phyloP scores from a whole-genome alignment of 2,329 filamentous ascomycete species.

The Geosmithia morbida region DNA sequence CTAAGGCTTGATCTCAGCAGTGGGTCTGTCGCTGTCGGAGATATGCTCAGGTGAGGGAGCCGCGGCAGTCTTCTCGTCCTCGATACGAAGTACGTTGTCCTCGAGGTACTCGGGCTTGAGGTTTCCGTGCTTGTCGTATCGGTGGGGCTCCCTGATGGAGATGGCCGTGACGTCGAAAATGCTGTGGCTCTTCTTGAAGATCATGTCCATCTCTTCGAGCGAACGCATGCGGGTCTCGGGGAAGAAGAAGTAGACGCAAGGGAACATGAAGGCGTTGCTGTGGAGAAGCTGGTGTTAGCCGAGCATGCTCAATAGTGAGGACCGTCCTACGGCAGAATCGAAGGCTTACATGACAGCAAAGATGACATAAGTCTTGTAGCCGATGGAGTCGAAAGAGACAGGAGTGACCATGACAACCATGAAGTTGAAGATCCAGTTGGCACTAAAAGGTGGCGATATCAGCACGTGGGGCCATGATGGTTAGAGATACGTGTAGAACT shows the following conservation, averaged over 20 bases:
- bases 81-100: background rate
- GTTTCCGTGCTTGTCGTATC: background rate
- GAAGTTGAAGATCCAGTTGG: constrained; percentile 13
- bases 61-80: background rate
- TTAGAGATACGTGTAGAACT: background rate
- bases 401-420: constrained; percentile 45
- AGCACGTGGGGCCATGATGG: background rate
- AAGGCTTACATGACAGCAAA: constrained; percentile 22
- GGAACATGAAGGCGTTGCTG: background rate
- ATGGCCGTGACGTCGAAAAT: constrained; percentile 1
- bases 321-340: too few species aligned
- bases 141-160: background rate
- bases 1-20: constrained; percentile 32
- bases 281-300: background rate
- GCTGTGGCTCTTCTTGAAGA: constrained; percentile 8
- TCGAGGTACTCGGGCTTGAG: background rate
- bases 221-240: constrained; percentile 27
- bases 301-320: background rate
- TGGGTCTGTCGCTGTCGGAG: background rate
- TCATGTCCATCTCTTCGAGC: constrained; percentile 47
- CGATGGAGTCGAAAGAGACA: constrained; percentile 41
- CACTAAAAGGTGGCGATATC: background rate
- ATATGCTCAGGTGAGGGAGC: background rate
- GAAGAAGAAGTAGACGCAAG: constrained; percentile 24
- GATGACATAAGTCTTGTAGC: constrained; percentile 28